Evolutionary conservation across 805 yeast genomes (phyloP).

Genomic region (Ogataea thermomethanolica): DNA sequence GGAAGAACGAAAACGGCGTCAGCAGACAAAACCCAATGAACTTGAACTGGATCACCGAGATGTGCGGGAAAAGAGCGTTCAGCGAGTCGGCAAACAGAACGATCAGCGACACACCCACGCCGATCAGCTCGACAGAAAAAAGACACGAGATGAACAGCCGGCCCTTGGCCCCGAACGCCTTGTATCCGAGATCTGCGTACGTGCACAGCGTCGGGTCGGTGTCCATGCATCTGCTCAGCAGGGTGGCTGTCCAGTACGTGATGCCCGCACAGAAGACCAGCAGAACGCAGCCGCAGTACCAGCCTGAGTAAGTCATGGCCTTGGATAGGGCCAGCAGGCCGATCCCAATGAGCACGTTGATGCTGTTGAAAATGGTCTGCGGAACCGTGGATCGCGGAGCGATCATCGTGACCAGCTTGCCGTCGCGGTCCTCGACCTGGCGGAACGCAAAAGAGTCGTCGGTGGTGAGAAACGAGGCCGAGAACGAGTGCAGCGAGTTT

Average conservation of each 20-base stretch:
- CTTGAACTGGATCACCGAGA: conserved; percentile 57
- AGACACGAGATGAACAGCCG: conserved; percentile 68
- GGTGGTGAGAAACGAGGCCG: conserved; percentile 17
- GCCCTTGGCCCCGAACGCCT: conserved; percentile 78
- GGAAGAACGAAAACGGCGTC: conserved; percentile 74
- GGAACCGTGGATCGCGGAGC: conserved; percentile 81
- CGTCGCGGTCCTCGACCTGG: conserved; percentile 67
- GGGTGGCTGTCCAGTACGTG: conserved; percentile 74
- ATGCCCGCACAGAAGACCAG: conserved; percentile 57
- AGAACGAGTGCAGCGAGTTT: conserved; percentile 30
- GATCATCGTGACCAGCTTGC: conserved; percentile 64
- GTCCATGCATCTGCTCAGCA: conserved; percentile 72
- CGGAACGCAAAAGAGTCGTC: conserved; percentile 33
- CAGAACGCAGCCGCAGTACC: conserved; percentile 60
- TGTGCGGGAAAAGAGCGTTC: conserved; percentile 57
- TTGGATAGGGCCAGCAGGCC: conserved; percentile 66
- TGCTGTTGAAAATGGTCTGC: conserved; percentile 64
- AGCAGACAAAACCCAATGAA: conserved; percentile 62
- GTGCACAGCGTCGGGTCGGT: conserved; percentile 79
- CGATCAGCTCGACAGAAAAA: conserved; percentile 74
- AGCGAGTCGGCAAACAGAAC: conserved; percentile 85
- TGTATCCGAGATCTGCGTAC: conserved; percentile 83
- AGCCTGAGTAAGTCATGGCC: conserved; percentile 62
- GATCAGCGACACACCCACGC: conserved; percentile 76
- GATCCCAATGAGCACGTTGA: conserved; percentile 65